Evolutionary conservation across 306 rosid genomes (phyloP), one percentile per base, ranked within the genome.

Genomic region (Cucurbita ficifolia): DNA sequence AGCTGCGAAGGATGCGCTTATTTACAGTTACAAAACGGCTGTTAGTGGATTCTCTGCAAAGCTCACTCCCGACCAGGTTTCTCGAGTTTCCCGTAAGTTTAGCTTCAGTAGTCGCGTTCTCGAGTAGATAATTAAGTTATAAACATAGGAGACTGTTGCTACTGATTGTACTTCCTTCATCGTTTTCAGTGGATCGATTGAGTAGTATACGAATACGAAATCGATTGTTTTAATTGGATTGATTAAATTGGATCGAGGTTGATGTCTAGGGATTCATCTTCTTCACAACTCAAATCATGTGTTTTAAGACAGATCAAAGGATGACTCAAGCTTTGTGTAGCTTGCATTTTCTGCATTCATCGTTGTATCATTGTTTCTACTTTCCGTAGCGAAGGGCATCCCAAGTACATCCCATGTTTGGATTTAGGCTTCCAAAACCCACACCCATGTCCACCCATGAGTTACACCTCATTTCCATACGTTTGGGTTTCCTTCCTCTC

Each of bases 21-120:
- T 93, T 74, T 93, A 93, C 58, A 90, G 92, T 70, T 93, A 93
- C 85, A 93, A 93, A 85, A 45, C 81, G 4, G 98, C 96, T 49
- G 97, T 92, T 4, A 83, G 86, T 84, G 98, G 98, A 36, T 93
- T 93, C 87, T 88, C 98, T 24, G 97, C 98, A 14, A 93, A 87
- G 88, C 97, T 93, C 64, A 88, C 97, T 76, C 88, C 90, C 11
- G 78, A 80, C 9, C 90, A 86, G 83, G 90, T 82, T 38, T 61
- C 76, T 8, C 74, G 76, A 43, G 84, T 86, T 67, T 70, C 86
- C 59, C 78, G 90, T 86, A 21, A 69, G 88, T 75, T 61, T 74
- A 29, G 19, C 48, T 3, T 50, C 55, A 38, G 24, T 70, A 6
- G 18, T 67, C n/a, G 11, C 10, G 8, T 22, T 21, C 38, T 45